A percentile compares a stretch with the other conserved stretches of the same genome.
Evolutionary conservation across 768 basidiomycete genomes (phyloP).

Genomic region (Pulveroboletus sp.): DNA sequence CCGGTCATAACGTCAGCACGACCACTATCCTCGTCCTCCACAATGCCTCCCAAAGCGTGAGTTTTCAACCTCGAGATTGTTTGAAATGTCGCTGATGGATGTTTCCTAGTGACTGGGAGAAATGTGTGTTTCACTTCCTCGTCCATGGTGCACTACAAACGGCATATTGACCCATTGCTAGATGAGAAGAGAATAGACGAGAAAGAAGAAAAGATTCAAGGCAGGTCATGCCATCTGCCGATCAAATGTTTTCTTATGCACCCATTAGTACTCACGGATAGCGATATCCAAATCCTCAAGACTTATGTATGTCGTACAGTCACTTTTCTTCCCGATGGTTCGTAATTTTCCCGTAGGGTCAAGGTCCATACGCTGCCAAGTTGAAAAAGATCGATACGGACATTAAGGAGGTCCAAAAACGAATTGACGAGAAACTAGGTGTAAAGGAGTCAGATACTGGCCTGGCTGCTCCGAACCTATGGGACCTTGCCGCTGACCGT

Average conservation of each 20-base stretch:
- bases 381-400: conserved; percentile 88
- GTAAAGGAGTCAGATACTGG: conserved; percentile 99
- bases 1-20: conserved; percentile 16
- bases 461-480: conserved; percentile 91
- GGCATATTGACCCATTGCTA: conserved; percentile 28
- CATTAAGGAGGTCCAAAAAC: conserved; percentile 93
- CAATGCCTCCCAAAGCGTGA: conserved; percentile 94
- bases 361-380: conserved; percentile 91
- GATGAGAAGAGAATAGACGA: conserved; percentile 83
- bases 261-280: conserved; percentile 82
- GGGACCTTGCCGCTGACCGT: conserved; percentile 93
- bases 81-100: conserved; percentile 7
- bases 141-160: conserved; percentile 1
- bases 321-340: background rate
- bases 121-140: conserved; percentile 54
- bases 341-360: conserved; percentile 56
- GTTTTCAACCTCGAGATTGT: conserved; percentile 29
- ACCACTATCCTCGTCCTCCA: conserved; percentile 25
- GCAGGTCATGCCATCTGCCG: conserved; percentile 37
- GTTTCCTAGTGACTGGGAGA: conserved; percentile 90
- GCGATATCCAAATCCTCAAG: conserved; percentile 98
- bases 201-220: conserved; percentile 90
- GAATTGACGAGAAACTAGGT: conserved; percentile 96
- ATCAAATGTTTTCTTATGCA: conserved; percentile 5
- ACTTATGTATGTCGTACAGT: conserved; percentile 68